Conservation (phyloP, 176 grass and related monocot genomes). For the Bonia amplexicaulis region DNA sequence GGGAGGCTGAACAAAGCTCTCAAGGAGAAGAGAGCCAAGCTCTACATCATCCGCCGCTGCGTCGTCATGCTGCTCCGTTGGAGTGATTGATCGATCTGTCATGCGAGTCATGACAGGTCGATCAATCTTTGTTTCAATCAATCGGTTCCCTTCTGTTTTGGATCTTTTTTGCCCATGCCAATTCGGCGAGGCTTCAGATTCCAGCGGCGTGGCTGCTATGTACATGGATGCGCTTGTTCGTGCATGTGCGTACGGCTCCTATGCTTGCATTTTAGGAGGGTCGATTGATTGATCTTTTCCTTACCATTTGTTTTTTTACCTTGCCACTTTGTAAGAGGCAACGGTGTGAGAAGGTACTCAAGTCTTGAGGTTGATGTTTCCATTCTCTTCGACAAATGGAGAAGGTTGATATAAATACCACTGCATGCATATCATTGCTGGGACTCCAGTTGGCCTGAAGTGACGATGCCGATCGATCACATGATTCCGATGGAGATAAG, state of each 20-base stretch:
- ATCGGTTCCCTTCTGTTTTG: conserved; percentile 16
- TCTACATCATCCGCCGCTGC: conserved; percentile 45
- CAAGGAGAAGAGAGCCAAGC: conserved; percentile 42
- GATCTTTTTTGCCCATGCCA: conserved; percentile 27
- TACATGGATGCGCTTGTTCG: background rate
- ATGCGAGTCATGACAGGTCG: background rate
- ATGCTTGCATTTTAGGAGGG: conserved; percentile 27
- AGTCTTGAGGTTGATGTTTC: background rate
- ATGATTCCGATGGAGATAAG: background rate
- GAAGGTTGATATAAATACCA: background rate
- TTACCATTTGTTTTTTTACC: conserved; percentile 21
- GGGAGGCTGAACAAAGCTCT: conserved; percentile 41
- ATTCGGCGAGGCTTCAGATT: conserved; percentile 14
- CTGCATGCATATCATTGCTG: background rate
- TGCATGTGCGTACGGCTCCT: background rate
- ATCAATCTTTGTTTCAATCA: conserved; percentile 12
- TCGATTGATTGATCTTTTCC: conserved; percentile 13
- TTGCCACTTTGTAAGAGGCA: conserved; percentile 3
- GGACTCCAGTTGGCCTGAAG: background rate
- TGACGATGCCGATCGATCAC: background rate
- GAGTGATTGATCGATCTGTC: conserved; percentile 35
- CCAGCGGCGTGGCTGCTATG: background rate
- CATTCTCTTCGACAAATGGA: conserved; percentile 8
- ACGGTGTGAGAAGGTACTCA: conserved; percentile 1
- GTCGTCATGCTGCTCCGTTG: conserved; percentile 42